Evolutionary conservation across 805 yeast genomes (phyloP), one percentile per base, ranked within the genome.

Genomic region (Maudiozyma serrabonitensis): DNA sequence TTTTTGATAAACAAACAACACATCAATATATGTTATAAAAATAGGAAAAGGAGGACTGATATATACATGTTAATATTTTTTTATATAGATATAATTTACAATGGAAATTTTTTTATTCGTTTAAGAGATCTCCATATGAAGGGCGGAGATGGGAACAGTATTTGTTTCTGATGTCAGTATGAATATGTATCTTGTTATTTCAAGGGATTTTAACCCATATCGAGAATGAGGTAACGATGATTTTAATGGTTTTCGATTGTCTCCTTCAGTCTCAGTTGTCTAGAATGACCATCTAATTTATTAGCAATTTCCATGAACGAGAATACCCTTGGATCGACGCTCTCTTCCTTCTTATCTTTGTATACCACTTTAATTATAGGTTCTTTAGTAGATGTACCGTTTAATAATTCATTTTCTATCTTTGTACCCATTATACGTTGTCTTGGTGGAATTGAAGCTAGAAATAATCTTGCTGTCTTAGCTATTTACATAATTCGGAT

Each of bases 331-430:
- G 96, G 95, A 62, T 88, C 86, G 6, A 80, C 79, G 47, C 74
- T 76, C 69, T 87, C 67, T 5, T 74, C 76, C 46, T 80, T 76
- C 60, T 90, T 91, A 66, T 90, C 97, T 65, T 85, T 82, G 70
- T 79, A 90, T 1, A 83, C 79, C 23, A 90, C 95, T 53, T 80
- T 74, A n/a, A 73, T 58, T 15, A 95, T 88, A 15, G 95, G 89
- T 43, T 66, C 60, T 18, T 73, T 77, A 9, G 62, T 68, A 0
- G 82, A 69, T 6, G 51, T 54, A 5, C 66, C 59, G 4, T 74
- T 70, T 43, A 89, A 71, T 25, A 88, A 75, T 60, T 83, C 81
- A 57, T 77, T 78, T 54, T 82, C 81, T 2, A 90, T 70, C 41
- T 61, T 58, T n/a, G 73, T 65, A 49, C 90, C 80, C 8, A 75